Evolutionary conservation across 495 filamentous ascomycete genomes (phyloP), one percentile per base, ranked within the genome.

Genomic region (Tuber melanosporum): DNA sequence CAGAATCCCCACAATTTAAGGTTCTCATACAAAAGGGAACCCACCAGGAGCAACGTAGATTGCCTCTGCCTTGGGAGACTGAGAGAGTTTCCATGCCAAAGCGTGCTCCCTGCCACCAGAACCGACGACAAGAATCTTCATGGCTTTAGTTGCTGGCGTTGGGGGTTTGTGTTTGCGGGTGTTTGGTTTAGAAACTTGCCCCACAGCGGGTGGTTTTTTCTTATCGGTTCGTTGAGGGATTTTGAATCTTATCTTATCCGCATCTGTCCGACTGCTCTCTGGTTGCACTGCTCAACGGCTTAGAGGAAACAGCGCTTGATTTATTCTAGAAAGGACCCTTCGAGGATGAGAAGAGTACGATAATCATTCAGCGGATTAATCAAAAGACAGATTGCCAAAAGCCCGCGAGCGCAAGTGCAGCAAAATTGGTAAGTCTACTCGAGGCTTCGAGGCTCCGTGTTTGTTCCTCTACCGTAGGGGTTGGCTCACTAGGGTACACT

Each of bases 31-130:
- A 26, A 43, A 42, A 20, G 8, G 22, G 20, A 17, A 86, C 84
- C 73, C 87, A 87, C 81, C 81, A 19, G 89, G 91, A 22, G 91
- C 90, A 44, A 87, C 88, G 81, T 89, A 88, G 80, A 93, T 92
- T 52, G 86, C 85, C 77, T 90, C 87, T 22, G 92, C 89, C 62
- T 87, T 86, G 70, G 89, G 86, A 26, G 94, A 97, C 83, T 97
- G 92, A 80, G 90, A 89, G 45, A 98, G 87, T 85, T 96, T 98
- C 95, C 94, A 98, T 57, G 95, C 94, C 62, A 97, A 87, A 49
- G 95, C 93, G 87, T 98, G 93, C 85, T 99, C 95, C 81, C 95
- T 89, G 72, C 95, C 95, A 74, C 95, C 95, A 85, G 92, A 95
- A 83, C 95, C 95, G 76, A 99, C 89, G 70, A 99, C 89, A 78